Evolutionary conservation across 495 filamentous ascomycete species (phyloP), one percentile per base, ranked within the genome.

Genomic region (Penicillium flavigenum): DNA sequence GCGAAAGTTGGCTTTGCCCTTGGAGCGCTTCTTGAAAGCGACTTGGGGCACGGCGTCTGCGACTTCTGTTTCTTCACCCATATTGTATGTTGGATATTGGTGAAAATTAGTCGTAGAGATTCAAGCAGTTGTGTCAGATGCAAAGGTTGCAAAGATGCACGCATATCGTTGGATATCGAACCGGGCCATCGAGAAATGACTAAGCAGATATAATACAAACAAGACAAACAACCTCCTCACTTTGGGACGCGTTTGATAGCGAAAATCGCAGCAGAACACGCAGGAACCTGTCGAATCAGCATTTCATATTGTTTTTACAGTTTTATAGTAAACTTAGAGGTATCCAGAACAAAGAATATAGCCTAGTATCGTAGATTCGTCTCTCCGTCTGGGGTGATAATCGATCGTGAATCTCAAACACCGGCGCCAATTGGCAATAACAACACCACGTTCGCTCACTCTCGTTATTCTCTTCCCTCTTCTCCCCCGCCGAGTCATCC

Each of bases 11-110:
- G 85, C 82, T 67, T 92, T 94, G 51, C 79, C 76, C 66, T 91
- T 95, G 47, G 82, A 77, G 63, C 93, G 88, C 73, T 94, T 96
- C 65, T 96, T 96, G 83, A 98, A 98, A 44, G 68, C 57, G 22
- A 75, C 69, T 64, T 64, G 64, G 27, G 69, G 67, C 2, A 61
- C 63, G 2, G 56, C 3, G 3, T 66, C 65, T 27, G 58, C 31
- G 3, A 58, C 17, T 45, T 56, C 43, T 1, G 53, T 45, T 12
- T 62, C 58, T 24, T 66, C 69, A 36, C 56, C 29, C 63, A 68
- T 68, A 11, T 38, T 51, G 26, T 29, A 9, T 11, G 5, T 1
- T 45, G 4, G n/a, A 22, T 5, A 17, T 32, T 1, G 22, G 26
- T 34, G 17, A 32, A 36, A 7, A 24, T 39, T 24, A 29, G n/a